Conservation (phyloP, 2,329 filamentous ascomycete species). For the Raffaelea albimanens region DNA sequence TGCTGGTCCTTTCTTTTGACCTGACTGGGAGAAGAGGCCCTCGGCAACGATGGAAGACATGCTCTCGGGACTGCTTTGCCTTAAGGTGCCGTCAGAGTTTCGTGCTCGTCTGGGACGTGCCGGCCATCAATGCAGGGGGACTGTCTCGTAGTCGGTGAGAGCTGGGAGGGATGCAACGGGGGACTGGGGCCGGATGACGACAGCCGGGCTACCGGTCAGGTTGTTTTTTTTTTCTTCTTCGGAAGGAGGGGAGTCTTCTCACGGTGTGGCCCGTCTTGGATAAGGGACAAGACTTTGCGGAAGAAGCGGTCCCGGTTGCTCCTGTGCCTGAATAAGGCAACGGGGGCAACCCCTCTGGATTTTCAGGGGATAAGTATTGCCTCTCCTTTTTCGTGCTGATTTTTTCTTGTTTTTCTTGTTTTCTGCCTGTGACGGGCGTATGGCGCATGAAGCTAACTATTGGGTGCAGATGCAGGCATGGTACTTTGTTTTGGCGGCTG, state of each 20-base stretch:
- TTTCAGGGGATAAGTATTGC: slow-evolving; percentile 40
- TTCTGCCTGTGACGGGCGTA: no score
- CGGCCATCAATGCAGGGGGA: neutral
- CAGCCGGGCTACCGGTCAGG: no score
- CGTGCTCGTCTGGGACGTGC: slow-evolving; percentile 67
- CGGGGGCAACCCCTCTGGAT: slow-evolving; percentile 35
- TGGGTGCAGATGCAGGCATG: no score
- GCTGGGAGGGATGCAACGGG: no score
- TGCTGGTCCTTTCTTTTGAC: neutral
- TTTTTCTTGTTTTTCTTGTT: neutral
- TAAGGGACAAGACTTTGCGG: slow-evolving; percentile 27
- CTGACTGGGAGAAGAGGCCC: slow-evolving; percentile 20
- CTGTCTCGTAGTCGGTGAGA: no score
- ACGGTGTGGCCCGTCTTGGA: slow-evolving; percentile 11
- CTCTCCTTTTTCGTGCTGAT: neutral
- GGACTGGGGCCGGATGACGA: no score
- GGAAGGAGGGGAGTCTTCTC: no score
- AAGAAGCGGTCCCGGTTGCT: slow-evolving; percentile 37
- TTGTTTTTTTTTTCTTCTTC: no score
- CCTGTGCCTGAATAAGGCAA: slow-evolving; percentile 39
- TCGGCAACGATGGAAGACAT: no score
- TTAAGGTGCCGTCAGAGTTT: slow-evolving; percentile 89
- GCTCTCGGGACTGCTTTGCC: slow-evolving; percentile 69
- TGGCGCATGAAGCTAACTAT: no score
- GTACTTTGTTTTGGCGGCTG: no score